phyloP scores from a whole-genome alignment of 768 basidiomycete genomes.

The Rhodotorula sphaerocarpa region DNA sequence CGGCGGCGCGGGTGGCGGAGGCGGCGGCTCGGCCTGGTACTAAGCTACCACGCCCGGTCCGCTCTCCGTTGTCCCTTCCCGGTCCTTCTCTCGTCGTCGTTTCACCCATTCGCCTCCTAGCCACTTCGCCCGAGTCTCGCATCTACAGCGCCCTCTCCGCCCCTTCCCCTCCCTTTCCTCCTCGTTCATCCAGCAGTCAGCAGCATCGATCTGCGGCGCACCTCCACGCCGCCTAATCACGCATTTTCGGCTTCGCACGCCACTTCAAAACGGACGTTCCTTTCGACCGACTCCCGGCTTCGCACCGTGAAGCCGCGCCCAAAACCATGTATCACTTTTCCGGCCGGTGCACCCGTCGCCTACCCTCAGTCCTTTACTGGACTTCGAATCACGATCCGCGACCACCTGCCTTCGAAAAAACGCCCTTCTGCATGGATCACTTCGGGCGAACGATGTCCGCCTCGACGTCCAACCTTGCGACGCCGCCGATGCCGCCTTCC shows the following conservation, averaged over 20 bases:
- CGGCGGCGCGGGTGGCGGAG: conserved; percentile 16
- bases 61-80: neutral
- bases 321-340: too few relatives aligned
- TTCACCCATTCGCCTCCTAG: neutral
- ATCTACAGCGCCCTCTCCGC: neutral
- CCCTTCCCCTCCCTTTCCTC: neutral
- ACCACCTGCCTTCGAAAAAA: too few relatives aligned
- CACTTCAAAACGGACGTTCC: neutral
- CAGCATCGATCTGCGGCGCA: too few relatives aligned
- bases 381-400: too few relatives aligned
- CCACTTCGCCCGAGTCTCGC: neutral
- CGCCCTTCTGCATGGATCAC: too few relatives aligned
- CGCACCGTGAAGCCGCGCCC: too few relatives aligned
- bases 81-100: neutral
- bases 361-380: too few relatives aligned
- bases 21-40: conserved; percentile 28
- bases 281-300: too few relatives aligned
- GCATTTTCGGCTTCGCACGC: neutral
- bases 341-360: too few relatives aligned
- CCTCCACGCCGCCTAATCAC: neutral
- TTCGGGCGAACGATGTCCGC: too few relatives aligned
- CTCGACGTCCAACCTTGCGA: too few relatives aligned
- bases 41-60: conserved; percentile 15
- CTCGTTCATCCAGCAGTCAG: neutral
- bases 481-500: too few relatives aligned